Conservation (phyloP, 805 yeast genomes). For the Sugiyamaella mastotermitis region DNA sequence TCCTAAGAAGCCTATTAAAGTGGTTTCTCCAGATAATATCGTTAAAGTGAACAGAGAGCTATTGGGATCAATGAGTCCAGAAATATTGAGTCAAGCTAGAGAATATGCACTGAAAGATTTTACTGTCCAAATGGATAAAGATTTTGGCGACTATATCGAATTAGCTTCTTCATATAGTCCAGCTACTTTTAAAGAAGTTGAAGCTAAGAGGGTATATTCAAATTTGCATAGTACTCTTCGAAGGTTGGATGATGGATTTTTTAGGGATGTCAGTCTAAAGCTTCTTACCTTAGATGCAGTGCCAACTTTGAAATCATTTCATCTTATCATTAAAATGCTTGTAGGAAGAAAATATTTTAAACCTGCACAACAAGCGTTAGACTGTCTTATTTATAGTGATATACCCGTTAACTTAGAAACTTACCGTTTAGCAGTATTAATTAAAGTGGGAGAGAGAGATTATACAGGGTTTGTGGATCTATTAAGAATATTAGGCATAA, state of each 20-base stretch:
- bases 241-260: constrained; percentile 10
- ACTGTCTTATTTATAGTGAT: constrained; percentile 23
- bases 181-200: constrained; percentile 3
- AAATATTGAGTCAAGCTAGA: constrained; percentile 8
- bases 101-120: constrained; percentile 7
- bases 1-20: not conserved
- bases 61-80: constrained; percentile 2
- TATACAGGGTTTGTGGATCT: constrained; percentile 1
- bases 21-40: not conserved
- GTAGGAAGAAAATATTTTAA: constrained; percentile 13
- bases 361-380: constrained; percentile 25
- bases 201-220: constrained; percentile 3
- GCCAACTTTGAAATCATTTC: constrained; percentile 23
- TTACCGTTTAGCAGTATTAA: constrained; percentile 7
- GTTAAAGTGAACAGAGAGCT: not conserved
- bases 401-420: constrained; percentile 15
- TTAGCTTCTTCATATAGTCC: not conserved
- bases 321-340: constrained; percentile 22
- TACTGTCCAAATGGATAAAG: not conserved
- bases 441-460: constrained; percentile 1
- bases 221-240: constrained; percentile 9
- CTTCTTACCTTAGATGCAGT: constrained; percentile 19
- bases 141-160: constrained; percentile 9
- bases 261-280: constrained; percentile 18
- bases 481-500: no score